Base-by-base conservation (phyloP, 139 green algal species). In the Choricystis sp. region DNA sequence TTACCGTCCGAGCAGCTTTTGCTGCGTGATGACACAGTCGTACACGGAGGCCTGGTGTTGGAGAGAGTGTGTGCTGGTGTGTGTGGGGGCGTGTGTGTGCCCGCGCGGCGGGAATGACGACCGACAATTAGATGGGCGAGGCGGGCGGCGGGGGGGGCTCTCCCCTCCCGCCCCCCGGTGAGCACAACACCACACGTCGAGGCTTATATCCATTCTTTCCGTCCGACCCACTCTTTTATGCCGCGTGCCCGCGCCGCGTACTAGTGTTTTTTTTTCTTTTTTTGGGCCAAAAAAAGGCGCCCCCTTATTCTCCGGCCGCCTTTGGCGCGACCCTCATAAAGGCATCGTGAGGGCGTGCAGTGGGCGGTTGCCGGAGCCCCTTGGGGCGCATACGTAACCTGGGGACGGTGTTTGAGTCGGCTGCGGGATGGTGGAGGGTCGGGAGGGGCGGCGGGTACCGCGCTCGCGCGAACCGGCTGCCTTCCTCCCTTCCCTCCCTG, bases 1-100 rank as follows among this genome's bases (percentile, higher is more conserved):
- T 72, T 72, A 72, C 66, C 66, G 66, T 72, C 66, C 62, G 60
- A 72, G 40, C 40, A 9, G 40, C 9, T 52, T 16, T 52, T 16
- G 40, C 40, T 16, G 31, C n/a, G 21, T 72, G 66, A 72, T 56
- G 66, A 72, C n/a, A 67, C 57, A 49, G 60, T 61, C 60, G 52
- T 58, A 58, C 16, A 64, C 66, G 66, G 66, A 72, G 66, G 66
- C 66, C 66, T 61, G 2, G 40, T 52, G 40, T 9, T 52, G 40
- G 9, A 21, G 40, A 21, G 16, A 16, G 9, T 52, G 40, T 16
- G 40, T 16, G 40, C 40, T 9, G 9, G 40, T 16, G 40, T 16
- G 40, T 52, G 40, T 52, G 56, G 9, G 22, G 9, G 56, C 24
- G 56, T n/a, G 56, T 59, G 56, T 59, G 9, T 25, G 56, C 56